Evolutionary conservation across 1,139 yeast species (phyloP), one percentile per base, ranked within the genome.

Genomic region (Sporopachydermia cereana): DNA sequence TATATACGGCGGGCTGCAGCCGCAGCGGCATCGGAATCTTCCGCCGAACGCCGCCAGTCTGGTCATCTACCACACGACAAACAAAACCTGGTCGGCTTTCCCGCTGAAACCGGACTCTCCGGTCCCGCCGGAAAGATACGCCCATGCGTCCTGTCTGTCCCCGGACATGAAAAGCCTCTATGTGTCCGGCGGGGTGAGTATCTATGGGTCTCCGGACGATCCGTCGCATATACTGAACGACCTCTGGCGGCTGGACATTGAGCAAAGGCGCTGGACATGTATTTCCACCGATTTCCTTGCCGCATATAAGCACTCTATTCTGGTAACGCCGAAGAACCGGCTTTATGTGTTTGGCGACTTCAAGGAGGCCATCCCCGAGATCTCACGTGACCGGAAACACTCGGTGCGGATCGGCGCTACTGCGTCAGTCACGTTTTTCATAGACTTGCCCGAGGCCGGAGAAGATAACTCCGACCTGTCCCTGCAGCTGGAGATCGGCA

Each of bases 361-460:
- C 39, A 34, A 34, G 17, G 39, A 34, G 17, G 39, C 39, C 12
- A 34, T 34, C 22, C 39, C 39, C 9, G 22, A 12, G 9, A 12
- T 34, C n/a, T 7, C 18, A 12, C 39, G 22, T 12, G 17, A 34
- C 22, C 12, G 18, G 9, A 12, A 16, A 9, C 5, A 7, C 12
- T 16, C 22, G 9, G 39, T 34, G 39, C 39, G 39, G 39, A 34
- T 34, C n/a, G 39, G 39, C 29, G 39, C 20, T 9, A 34, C 22
- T 7, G 18, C 39, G 9, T 34, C 39, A 7, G 39, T 34, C 9
- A 21, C 17, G 9, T 34, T 12, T n/a, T 34, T 12, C 20, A 12
- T 34, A 5, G 39, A 34, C 17, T 20, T 34, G 17, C 12, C 7
- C 22, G 39, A 34, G 9, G 9, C 17, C 9, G n/a, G n/a, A 12